Percentiles rank a stretch among this genome's conserved stretches.
phyloP scores from a whole-genome alignment of 2,329 filamentous ascomycete genomes.

The Hypoxylon sp. region DNA sequence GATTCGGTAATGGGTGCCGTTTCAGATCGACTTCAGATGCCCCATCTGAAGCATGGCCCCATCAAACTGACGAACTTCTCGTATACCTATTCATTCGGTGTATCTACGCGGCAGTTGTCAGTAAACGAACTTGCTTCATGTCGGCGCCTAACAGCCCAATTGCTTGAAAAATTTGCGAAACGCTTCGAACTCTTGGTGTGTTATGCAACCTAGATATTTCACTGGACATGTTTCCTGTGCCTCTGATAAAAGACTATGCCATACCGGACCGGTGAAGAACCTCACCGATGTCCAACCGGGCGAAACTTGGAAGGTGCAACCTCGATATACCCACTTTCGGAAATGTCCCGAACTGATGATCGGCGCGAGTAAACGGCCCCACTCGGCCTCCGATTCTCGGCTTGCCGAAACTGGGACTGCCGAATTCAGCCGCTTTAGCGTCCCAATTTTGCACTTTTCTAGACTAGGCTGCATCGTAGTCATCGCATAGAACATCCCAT shows the following conservation, averaged over 20 bases:
- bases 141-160: constrained; percentile 1
- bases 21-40: constrained; percentile 46
- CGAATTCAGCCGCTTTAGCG: constrained; percentile 18
- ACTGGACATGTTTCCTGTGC: background rate
- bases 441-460: constrained; percentile 10
- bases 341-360: constrained; percentile 3
- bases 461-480: constrained; percentile 12
- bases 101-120: constrained; percentile 14
- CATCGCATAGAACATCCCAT: constrained; percentile 1
- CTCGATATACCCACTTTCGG: constrained; percentile 23
- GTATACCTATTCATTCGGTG: constrained; percentile 14
- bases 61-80: background rate
- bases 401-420: constrained; percentile 11
- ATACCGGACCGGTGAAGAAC: background rate
- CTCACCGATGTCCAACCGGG: background rate
- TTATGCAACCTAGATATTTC: background rate
- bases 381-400: constrained; percentile 43
- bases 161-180: background rate
- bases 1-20: constrained; percentile 26
- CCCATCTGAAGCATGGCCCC: constrained; percentile 36
- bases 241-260: background rate
- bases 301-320: background rate
- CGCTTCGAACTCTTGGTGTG: background rate
- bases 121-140: background rate
- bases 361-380: constrained; percentile 14